Base-by-base conservation (phyloP, 352 stramenopile species). In the Phytophthora pistaciae region DNA sequence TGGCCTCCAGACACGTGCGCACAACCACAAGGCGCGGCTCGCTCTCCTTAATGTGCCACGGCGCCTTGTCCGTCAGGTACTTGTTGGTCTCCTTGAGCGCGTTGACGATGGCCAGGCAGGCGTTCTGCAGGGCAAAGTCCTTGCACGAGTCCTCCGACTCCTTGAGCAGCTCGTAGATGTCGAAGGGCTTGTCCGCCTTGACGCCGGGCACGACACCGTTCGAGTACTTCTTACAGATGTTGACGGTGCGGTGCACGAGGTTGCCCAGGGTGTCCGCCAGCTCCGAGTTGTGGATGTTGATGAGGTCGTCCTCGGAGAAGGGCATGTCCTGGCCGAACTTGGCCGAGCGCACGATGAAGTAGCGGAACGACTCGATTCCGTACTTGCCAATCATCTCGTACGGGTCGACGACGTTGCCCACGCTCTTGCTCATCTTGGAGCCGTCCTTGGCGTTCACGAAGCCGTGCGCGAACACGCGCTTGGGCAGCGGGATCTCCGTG, bases 351-450 rank as follows among this genome's bases (percentile, higher is more conserved):
- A 95, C 81, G 44, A 98, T 84, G 66, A 96, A 97, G 72, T 96
- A 99, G 58, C 98, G 90, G 82, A 99, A 98, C 53, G 96, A 97
- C 78, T 99, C 98, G 9, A 98, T 76, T 23, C 93, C 86, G 75
- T 97, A 99, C 70, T 94, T 97, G 49, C 89, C 73, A 7, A 99
- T 90, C 69, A 99, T 91, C 38, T 98, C 93, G 61, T 98, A 91
- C 46, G 98, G 98, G 66, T 99, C 94, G 57, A 99, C 92, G 20
- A 99, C 96, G 82, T 99, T 99, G 27, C 98, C 98, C 36, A 99
- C 83, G 18, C 94, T 99, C 82, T 99, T 99, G 70, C 93, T 99
- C 83, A 99, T 99, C 87, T 99, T 99, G 65, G 97, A 95, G 25
- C 97, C 97, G 68, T 99, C 96, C 77, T 98, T 99, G 20, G 98